phyloP scores from a whole-genome alignment of 257 asterid genomes.

The Perilla frutescens region DNA sequence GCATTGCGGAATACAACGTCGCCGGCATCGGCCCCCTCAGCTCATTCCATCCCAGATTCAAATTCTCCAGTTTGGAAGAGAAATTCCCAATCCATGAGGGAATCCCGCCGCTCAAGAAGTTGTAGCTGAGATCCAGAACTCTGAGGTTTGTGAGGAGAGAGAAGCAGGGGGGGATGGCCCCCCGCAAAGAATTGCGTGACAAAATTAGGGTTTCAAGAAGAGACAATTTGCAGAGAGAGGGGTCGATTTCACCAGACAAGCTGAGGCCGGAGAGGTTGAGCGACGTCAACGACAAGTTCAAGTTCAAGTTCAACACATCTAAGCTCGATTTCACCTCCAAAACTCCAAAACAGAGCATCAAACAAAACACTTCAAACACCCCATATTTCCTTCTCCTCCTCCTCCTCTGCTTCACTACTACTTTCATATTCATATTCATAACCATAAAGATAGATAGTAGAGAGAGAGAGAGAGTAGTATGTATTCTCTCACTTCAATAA shows the following conservation, averaged over 20 bases:
- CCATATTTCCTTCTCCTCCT: neutral
- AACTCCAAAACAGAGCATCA: conserved; percentile 13
- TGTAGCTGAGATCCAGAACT: conserved; percentile 70
- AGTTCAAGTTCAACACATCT: too few species aligned
- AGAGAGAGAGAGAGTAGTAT: conserved; percentile 9
- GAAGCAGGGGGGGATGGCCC: conserved; percentile 66
- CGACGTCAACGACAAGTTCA: conserved; percentile 32
- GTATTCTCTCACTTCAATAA: neutral
- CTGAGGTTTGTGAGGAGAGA: conserved; percentile 47
- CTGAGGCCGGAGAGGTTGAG: conserved; percentile 73
- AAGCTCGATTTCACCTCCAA: conserved; percentile 54
- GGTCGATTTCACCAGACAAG: conserved; percentile 64
- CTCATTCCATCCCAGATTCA: conserved; percentile 63
- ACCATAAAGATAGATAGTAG: too few species aligned
- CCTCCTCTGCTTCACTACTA: neutral
- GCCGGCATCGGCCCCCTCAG: conserved; percentile 64
- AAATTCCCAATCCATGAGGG: conserved; percentile 78
- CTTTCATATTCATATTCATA: too few species aligned
- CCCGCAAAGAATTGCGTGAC: conserved; percentile 65
- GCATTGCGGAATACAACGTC: conserved; percentile 51
- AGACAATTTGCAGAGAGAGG: conserved; percentile 75
- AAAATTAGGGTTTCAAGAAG: conserved; percentile 63
- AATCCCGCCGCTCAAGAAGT: conserved; percentile 52
- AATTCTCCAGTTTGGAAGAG: conserved; percentile 55
- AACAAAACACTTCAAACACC: too few species aligned